phyloP scores from a whole-genome alignment of 164 flowering plant genomes.

The Berberis thunbergii region DNA sequence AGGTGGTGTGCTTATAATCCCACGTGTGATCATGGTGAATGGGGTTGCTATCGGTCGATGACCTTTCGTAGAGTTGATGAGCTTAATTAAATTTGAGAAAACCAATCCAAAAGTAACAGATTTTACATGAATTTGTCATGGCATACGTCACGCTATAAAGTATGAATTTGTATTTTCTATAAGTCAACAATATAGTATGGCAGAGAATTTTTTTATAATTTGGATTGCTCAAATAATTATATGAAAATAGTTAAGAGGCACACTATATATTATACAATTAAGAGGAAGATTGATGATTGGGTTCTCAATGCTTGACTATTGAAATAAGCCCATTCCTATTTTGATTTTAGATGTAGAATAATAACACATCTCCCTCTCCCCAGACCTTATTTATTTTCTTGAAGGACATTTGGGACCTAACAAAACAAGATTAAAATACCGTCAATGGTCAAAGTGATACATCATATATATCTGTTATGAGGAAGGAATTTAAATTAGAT shows the following conservation, averaged over 20 bases:
- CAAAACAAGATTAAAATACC: neutral
- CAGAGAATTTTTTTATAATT: too few relatives aligned
- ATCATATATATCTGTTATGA: neutral
- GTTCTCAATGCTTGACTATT: slow-evolving; percentile 1
- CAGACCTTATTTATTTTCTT: too few relatives aligned
- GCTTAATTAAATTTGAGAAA: too few relatives aligned
- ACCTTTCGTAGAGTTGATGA: too few relatives aligned
- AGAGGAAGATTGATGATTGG: neutral
- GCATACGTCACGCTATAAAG: too few relatives aligned
- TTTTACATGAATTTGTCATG: too few relatives aligned
- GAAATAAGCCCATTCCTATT: neutral
- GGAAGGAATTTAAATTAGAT: neutral
- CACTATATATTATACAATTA: neutral
- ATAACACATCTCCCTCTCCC: neutral
- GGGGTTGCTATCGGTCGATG: too few relatives aligned
- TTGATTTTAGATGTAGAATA: neutral
- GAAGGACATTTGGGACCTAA: neutral
- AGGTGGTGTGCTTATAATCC: too few relatives aligned
- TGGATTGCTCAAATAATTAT: neutral
- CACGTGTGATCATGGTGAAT: too few relatives aligned
- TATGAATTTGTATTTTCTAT: neutral
- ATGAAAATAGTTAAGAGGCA: neutral
- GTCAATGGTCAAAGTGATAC: too few relatives aligned
- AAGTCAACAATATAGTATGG: too few relatives aligned
- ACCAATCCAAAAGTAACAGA: too few relatives aligned